phyloP scores from a whole-genome alignment of 345 rosid genomes.

The Excoecaria agallocha region DNA sequence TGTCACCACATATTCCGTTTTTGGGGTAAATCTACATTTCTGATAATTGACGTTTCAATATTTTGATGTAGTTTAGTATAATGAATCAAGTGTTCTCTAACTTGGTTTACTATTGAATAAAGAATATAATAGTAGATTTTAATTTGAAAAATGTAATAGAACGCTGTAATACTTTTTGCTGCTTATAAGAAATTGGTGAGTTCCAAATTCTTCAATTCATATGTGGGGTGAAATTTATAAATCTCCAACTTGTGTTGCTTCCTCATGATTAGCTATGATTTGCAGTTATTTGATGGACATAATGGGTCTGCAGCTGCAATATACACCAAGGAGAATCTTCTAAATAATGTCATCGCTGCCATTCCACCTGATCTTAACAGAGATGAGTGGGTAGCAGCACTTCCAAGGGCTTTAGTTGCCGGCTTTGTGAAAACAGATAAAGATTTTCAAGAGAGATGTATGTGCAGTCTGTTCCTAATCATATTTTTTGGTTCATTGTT shows the following conservation, averaged over 20 bases:
- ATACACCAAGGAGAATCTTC: slow-evolving; percentile 86
- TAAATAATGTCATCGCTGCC: slow-evolving; percentile 74
- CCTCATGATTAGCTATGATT: slow-evolving; percentile 14
- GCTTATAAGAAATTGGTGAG: not conserved
- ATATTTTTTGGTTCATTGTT: not conserved
- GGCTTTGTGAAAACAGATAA: slow-evolving; percentile 99
- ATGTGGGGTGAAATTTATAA: not conserved
- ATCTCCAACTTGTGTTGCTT: slow-evolving; percentile 3
- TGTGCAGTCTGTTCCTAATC: slow-evolving; percentile 2
- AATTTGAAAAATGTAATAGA: not conserved
- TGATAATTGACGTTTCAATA: not conserved
- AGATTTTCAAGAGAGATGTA: slow-evolving; percentile 86
- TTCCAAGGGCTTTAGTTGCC: slow-evolving; percentile 96
- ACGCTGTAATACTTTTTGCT: not conserved
- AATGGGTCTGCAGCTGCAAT: slow-evolving; percentile 97
- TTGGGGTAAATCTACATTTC: slow-evolving; percentile 50
- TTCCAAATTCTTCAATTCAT: not conserved
- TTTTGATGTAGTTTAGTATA: not conserved
- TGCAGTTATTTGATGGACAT: slow-evolving; percentile 98
- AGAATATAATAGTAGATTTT: no score
- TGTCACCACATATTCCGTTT: slow-evolving; percentile 72
- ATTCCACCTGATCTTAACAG: slow-evolving; percentile 82
- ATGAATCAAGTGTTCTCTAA: not conserved
- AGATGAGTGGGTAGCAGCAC: slow-evolving; percentile 90
- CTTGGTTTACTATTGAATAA: not conserved